Conservation (phyloP, 768 basidiomycete genomes). For the Tricholoma bakamatsutake region DNA sequence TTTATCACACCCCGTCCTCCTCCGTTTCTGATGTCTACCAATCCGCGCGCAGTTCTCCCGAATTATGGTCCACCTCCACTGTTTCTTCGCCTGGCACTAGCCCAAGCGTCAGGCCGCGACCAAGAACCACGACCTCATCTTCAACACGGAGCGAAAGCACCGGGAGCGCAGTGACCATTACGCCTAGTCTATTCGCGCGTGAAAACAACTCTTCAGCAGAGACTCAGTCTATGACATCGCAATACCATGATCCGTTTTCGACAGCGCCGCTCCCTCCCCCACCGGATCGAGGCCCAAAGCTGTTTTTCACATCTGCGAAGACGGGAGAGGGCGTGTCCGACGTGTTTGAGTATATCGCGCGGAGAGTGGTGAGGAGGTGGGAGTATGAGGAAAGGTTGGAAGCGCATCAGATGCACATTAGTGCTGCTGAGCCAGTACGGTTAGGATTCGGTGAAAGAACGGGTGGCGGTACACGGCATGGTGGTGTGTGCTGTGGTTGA, state of each 20-base stretch:
- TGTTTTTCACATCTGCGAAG: constrained; percentile 77
- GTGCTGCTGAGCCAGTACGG: constrained; percentile 30
- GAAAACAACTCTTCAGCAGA: constrained; percentile 13
- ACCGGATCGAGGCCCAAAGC: constrained; percentile 51
- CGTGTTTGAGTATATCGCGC: constrained; percentile 74
- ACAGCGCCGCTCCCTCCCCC: constrained; percentile 23
- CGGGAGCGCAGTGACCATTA: constrained; percentile 50
- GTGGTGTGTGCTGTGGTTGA: constrained; percentile 11
- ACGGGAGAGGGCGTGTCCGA: constrained; percentile 66
- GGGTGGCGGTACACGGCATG: too few species aligned
- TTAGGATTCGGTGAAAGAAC: constrained; percentile 17
- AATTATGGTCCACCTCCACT: constrained; percentile 25
- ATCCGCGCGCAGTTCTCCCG: constrained; percentile 57
- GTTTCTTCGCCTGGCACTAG: constrained; percentile 17
- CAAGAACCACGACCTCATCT: constrained; percentile 17
- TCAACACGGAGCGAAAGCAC: constrained; percentile 35
- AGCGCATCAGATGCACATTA: constrained; percentile 34
- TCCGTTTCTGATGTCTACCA: constrained; percentile 62
- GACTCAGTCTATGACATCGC: constrained; percentile 8
- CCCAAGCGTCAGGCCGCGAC: constrained; percentile 18
- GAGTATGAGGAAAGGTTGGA: constrained; percentile 62
- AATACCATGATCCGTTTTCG: constrained; percentile 13
- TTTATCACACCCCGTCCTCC: constrained; percentile 77
- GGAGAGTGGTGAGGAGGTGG: constrained; percentile 55
- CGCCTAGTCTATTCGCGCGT: constrained; percentile 50